phyloP scores from a whole-genome alignment of 148 eudicot species.

The Nepenthes mirabilis region DNA sequence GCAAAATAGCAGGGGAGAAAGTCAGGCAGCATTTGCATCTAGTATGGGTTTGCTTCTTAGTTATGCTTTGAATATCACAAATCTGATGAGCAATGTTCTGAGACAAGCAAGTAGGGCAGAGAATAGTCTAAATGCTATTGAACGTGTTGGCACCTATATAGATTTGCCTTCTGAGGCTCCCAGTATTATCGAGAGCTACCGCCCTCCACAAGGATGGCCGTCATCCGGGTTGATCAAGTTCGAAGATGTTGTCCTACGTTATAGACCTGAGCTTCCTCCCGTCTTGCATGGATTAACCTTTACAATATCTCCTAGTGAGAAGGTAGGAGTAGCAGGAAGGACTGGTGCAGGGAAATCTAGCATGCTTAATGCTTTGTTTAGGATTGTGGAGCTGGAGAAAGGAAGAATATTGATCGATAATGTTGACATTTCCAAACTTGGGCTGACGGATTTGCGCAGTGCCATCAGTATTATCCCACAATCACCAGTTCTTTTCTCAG shows the following conservation, averaged over 20 bases:
- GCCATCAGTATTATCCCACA: conserved; percentile 77
- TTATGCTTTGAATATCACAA: conserved; percentile 50
- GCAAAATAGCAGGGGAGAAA: conserved; percentile 28
- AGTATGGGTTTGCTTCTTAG: conserved; percentile 55
- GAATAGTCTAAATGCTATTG: conserved; percentile 52
- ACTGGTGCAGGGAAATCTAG: conserved; percentile 84
- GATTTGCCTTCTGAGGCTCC: conserved; percentile 54
- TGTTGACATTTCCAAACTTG: conserved; percentile 42
- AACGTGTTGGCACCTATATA: conserved; percentile 50
- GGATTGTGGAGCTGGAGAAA: conserved; percentile 62
- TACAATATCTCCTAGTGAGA: conserved; percentile 36
- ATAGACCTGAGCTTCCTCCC: conserved; percentile 40
- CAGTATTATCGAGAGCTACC: conserved; percentile 23
- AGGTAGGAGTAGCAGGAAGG: conserved; percentile 67
- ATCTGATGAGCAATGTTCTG: conserved; percentile 31
- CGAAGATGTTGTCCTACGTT: conserved; percentile 31
- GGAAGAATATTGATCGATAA: conserved; percentile 59
- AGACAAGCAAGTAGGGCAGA: conserved; percentile 60
- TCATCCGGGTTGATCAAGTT: conserved; percentile 29
- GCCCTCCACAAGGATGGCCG: conserved; percentile 53
- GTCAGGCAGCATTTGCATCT: conserved; percentile 43
- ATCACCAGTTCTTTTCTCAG: conserved; percentile 78
- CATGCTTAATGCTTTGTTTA: conserved; percentile 62
- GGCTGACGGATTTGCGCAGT: conserved; percentile 50
- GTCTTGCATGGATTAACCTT: conserved; percentile 45